These are phyloP conservation scores for Phytopythium helicoides DNA, from an alignment of 352 stramenopile species.

Conservation along the genomic window DNA sequence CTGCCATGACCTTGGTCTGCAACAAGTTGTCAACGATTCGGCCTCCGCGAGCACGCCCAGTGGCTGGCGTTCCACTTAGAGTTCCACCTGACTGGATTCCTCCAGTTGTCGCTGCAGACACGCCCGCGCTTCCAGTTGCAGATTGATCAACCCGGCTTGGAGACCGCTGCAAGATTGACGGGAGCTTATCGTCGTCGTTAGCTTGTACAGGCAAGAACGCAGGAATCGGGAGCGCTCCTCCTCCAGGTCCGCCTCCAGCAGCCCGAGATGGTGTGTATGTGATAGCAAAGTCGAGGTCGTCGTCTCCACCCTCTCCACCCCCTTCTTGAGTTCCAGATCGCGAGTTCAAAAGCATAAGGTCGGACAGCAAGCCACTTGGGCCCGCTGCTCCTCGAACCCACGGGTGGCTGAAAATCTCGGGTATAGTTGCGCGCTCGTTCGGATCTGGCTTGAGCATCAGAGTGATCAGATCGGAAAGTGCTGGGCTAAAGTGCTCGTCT, in stretches of 20 bases:
- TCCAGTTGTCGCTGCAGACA: too few species aligned
- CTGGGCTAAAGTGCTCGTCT: slow-evolving; percentile 65
- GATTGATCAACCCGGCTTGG: slow-evolving; percentile 34
- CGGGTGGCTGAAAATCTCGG: slow-evolving; percentile 82
- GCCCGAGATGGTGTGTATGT: slow-evolving; percentile 31
- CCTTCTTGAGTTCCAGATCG: slow-evolving; percentile 13
- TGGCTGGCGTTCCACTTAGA: slow-evolving; percentile 28
- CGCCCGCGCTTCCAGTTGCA: slow-evolving; percentile 1
- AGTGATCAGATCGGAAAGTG: slow-evolving; percentile 67
- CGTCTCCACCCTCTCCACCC: slow-evolving; percentile 27
- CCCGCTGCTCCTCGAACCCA: slow-evolving; percentile 61
- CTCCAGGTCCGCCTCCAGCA: neutral
- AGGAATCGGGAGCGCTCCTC: slow-evolving; percentile 3
- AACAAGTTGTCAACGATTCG: slow-evolving; percentile 56
- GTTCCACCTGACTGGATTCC: slow-evolving; percentile 5
- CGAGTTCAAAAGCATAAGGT: slow-evolving; percentile 4
- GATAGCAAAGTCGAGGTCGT: slow-evolving; percentile 49
- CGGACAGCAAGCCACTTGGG: slow-evolving; percentile 23
- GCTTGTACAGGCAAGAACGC: slow-evolving; percentile 11
- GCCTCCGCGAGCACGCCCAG: slow-evolving; percentile 24
- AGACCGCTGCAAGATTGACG: slow-evolving; percentile 48
- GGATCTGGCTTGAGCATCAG: slow-evolving; percentile 82
- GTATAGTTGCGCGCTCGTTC: slow-evolving; percentile 76
- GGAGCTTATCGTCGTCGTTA: slow-evolving; percentile 55
- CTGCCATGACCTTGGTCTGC: slow-evolving; percentile 25